Percentiles rank a stretch among this genome's conserved stretches.
phyloP scores from a whole-genome alignment of 1,284 basidiomycete species.

The Sporisorium sorghi region DNA sequence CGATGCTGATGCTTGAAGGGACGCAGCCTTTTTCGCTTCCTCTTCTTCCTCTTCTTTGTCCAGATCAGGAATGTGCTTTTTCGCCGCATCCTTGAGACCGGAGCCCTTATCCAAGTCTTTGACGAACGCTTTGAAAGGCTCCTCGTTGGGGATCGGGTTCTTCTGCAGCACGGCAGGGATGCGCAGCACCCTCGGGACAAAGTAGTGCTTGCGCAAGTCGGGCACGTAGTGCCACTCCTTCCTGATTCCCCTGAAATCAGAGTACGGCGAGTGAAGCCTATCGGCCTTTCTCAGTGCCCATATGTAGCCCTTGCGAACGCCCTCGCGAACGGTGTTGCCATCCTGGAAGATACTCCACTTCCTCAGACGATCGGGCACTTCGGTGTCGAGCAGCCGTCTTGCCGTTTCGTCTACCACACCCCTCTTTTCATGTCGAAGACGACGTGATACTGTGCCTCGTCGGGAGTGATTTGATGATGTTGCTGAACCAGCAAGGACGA shows the following conservation, averaged over 20 bases:
- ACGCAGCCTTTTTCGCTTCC: background rate
- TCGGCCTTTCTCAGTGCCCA: constrained; percentile 8
- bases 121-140: constrained; percentile 10
- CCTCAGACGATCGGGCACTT: constrained; percentile 24
- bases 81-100: constrained; percentile 7
- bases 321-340: constrained; percentile 20
- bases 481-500: background rate
- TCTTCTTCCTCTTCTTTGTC: background rate
- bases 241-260: constrained; percentile 6
- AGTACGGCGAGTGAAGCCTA: constrained; percentile 17
- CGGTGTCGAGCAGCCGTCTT: constrained; percentile 9
- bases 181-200: constrained; percentile 35
- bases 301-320: constrained; percentile 22
- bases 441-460: background rate
- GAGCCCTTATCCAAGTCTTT: constrained; percentile 13
- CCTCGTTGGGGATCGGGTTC: constrained; percentile 12
- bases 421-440: background rate
- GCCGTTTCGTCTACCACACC: background rate
- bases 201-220: constrained; percentile 39
- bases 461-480: background rate
- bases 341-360: constrained; percentile 32
- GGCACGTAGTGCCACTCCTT: constrained; percentile 37
- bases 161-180: constrained; percentile 31
- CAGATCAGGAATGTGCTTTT: constrained; percentile 3
- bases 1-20: background rate